Evolutionary conservation across 2,329 filamentous ascomycete genomes (phyloP), one percentile per base, ranked within the genome.

Genomic region (Metarhizium humberi): DNA sequence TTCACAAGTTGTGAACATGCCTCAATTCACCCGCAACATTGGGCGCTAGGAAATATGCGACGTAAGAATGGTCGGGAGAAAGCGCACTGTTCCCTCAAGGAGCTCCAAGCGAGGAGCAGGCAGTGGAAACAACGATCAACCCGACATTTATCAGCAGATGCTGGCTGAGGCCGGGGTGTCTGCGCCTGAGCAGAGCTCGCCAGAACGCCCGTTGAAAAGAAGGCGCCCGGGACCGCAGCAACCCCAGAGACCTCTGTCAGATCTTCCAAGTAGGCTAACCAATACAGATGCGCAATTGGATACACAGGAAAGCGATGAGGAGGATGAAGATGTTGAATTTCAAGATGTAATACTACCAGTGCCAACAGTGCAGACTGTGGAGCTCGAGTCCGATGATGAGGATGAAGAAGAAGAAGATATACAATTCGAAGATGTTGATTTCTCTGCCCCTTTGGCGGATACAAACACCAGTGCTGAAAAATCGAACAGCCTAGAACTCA

Each of bases 331-430:
- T 13, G 55, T 76, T 25, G 72, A 77, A 47, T 80, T 81, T 59
- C 73, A 80, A 57, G 78, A 81, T 61, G 75, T 81, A 1, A 60
- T 66, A 4, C 60, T 79, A 3, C 78, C 79, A 0, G 59, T 68
- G 14, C 72, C 77, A 0, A 78, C 73, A 0, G 60, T 80, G 18
- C 79, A 82, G 62, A 82, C 78, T 1, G 70, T 80, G 54, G 71
- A 76, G 49, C 64, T 72, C 54, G 76, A 78, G 38, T 77, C 75
- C 0, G 77, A 78, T 10, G 75, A 77, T 1, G 72, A 74, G 0
- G 66, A 67, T 1, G 74, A 74, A 1, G 64, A 65, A 2, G 70
- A 74, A 1, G 71, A 73, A 11, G 71, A 73, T 6, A 58, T 75
- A 6, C 60, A 71, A 6, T 77, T 82, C 55, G 76, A 81, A 54